Base-by-base conservation (phyloP, 2,329 filamentous ascomycete genomes). In the Penicillium vulpinum region DNA sequence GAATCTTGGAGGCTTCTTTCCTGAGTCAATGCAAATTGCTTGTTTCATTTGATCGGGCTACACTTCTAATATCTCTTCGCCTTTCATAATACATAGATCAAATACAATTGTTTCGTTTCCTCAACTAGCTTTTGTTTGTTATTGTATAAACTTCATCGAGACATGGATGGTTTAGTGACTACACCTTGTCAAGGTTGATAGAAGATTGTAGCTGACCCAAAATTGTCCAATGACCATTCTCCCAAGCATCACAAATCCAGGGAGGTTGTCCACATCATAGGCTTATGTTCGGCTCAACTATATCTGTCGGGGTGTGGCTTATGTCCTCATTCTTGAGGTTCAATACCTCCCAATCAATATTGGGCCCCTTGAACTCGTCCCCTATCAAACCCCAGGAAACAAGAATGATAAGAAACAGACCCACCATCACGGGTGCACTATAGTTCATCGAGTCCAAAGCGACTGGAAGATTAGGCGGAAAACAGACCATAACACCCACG, bases 291-390 rank as follows among this genome's bases (percentile, higher is more conserved):
- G 41, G 10, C n/a, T 26, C 24, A 44, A 29, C n/a, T 15, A 29
- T 9, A 29, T 24, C 15, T 15, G 41, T 44, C 11, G 41, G 29
- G 4, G 5, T 4, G n/a, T 29, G 16, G 6, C 40, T 43, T 13
- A 9, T 16, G 5, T 5, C 11, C 16, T 29, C 41, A 21, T 50
- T 29, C 21, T 44, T 31, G 16, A 28, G 41, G 40, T 60, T 54
- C 29, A 62, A 24, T 11, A 48, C 49, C 13, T 55, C 50, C 59
- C 57, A 62, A 15, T 63, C 55, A 36, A 62, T 60, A 4, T 56
- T 39, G 1, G 57, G 55, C 0, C 59, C 59, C 21, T 40, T 43
- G 24, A 63, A 63, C 24, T 58, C 54, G 18, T 58, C 55, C 3
- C 59, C 39, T 24, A 54, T 47, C 22, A 62, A 45, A 22, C 50